Evolutionary conservation across 306 rosid genomes (phyloP).

Genomic region (Alnus rubra): DNA sequence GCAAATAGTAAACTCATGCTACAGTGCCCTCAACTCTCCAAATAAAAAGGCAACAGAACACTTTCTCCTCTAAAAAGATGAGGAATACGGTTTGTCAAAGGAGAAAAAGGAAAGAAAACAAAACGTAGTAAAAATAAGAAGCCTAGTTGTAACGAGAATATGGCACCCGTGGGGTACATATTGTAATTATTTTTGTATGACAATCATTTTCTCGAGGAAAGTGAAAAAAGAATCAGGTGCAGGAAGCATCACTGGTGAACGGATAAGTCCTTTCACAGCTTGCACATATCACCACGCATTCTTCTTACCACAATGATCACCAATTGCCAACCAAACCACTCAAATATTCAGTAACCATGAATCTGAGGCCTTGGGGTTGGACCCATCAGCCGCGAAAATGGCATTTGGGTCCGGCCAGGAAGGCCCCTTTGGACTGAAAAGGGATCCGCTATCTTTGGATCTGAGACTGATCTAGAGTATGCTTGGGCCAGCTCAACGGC

Average conservation of each 20-base stretch:
- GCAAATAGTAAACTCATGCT: constrained; percentile 23
- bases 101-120: constrained; percentile 19
- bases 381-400: constrained; percentile 83
- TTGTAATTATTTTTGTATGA: constrained; percentile 31
- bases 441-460: too few relatives aligned
- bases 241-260: constrained; percentile 15
- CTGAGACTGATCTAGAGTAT: too few relatives aligned
- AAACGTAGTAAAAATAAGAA: constrained; percentile 11
- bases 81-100: constrained; percentile 20
- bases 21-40: constrained; percentile 1
- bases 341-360: too few relatives aligned
- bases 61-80: constrained; percentile 24
- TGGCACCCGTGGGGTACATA: constrained; percentile 29
- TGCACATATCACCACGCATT: constrained; percentile 28
- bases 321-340: constrained; percentile 24
- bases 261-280: constrained; percentile 31
- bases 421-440: too few relatives aligned
- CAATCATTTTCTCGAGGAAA: constrained; percentile 23
- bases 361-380: too few relatives aligned
- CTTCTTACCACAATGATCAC: constrained; percentile 10
- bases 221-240: constrained; percentile 26
- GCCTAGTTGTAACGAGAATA: background rate
- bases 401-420: too few relatives aligned
- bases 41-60: constrained; percentile 6
- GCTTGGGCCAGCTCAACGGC: too few relatives aligned